Conservation (phyloP, 2,329 filamentous ascomycete genomes). For the Xylaria sp. region DNA sequence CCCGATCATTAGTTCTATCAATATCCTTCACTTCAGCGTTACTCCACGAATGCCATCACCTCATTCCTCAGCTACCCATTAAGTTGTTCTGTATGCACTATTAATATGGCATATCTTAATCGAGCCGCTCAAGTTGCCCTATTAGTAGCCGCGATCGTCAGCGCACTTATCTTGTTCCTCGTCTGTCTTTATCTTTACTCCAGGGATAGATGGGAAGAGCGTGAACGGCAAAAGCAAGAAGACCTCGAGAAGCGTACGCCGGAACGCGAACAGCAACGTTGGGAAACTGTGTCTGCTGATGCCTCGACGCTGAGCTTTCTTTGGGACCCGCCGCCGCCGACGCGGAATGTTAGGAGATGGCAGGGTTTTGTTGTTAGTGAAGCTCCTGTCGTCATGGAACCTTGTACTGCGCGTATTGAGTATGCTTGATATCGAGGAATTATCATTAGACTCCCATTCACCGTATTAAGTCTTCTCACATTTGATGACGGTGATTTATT, state of each 20-base stretch:
- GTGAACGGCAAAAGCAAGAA: background rate
- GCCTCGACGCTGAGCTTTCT: background rate
- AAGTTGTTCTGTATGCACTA: background rate
- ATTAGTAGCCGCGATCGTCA: background rate
- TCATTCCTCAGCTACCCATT: background rate
- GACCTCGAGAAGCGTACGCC: background rate
- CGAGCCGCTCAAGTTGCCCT: background rate
- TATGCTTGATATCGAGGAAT: background rate
- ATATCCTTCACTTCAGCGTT: background rate
- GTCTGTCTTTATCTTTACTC: background rate
- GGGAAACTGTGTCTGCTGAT: background rate
- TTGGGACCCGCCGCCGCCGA: background rate
- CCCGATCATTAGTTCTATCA: background rate
- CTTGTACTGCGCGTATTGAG: background rate
- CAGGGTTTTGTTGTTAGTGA: background rate
- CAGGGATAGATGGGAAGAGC: background rate
- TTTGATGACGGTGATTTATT: too few relatives aligned
- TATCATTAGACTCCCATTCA: background rate
- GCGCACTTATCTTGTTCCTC: background rate
- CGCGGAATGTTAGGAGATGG: background rate
- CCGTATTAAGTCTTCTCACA: too few relatives aligned
- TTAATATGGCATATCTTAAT: background rate
- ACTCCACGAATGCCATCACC: background rate
- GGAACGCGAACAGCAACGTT: background rate
- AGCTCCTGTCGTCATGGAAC: background rate